Evolutionary conservation across 441 rosid species (phyloP), one percentile per base, ranked within the genome.

Genomic region (Erodium texanum): DNA sequence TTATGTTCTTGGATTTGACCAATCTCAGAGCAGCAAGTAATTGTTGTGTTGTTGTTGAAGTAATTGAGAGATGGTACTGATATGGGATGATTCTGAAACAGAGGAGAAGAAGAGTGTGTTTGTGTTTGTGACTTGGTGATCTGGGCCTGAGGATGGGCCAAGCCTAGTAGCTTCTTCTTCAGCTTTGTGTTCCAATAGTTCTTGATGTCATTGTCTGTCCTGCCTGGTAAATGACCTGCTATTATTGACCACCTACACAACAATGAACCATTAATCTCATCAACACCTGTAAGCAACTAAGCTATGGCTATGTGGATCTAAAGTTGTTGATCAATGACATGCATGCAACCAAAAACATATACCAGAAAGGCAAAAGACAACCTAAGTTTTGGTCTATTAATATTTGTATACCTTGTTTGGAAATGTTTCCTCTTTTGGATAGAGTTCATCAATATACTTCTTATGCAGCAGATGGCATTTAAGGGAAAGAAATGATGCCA

Each of bases 61-160:
- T 27, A 27, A 27, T 27, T 27, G 29, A 27, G 29, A 27, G 29
- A 27, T 27, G 29, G 29, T 27, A 4, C 29, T 27, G 68, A 66
- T 56, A 69, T 63, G 67, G 22, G 75, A 70, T 65, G 68, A 62
- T 68, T 54, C 64, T 63, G 83, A 75, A 72, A 71, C 58, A 70
- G 75, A 15, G 69, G 75, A 15, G 69, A 64, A 58, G 66, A 48
- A 65, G 76, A 71, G 29, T 27, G 29, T 27, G 29, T 27, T 15
- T 73, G 54, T 29, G 74, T 73, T 19, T 75, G 68, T 70, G 81
- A 69, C 65, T 83, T 68, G 66, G 77, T 83, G 71, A 70, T 50
- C 7, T 50, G 56, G 19, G 20, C 19, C 5, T 50, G 56, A 50
- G 36, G 76, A 67, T 82, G 75, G 56, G 71, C 69, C 59, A 71